Base-by-base conservation (phyloP, 1,284 basidiomycete genomes). In the Moniliella sp. region DNA sequence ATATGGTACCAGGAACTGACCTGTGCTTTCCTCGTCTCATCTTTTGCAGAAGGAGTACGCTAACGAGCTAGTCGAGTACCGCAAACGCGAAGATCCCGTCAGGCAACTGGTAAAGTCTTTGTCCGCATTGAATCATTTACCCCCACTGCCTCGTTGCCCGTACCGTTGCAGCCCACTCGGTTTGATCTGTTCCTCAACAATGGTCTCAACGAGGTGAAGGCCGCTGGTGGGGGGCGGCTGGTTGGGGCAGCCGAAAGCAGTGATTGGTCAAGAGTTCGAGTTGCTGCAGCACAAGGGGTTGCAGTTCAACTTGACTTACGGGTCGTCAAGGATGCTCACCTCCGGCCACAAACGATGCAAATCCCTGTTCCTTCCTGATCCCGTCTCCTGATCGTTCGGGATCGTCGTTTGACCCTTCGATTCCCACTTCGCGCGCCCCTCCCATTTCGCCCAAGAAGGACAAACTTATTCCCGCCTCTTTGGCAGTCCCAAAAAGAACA, bases 141-240 rank as follows among this genome's bases (percentile, higher is more conserved):
- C 4, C 52, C 54, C 0, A n/a, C n/a, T n/a, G 33, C 37, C n/a
- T 33, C 36, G 15, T 41, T 58, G 15, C 46, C 48, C 7, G 35
- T 59, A 7, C 48, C 54, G 4, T 34, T 36, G 15, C 30, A 78
- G 42, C 64, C 71, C 0, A 84, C 84, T 0, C 67, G 65, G 19
- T 68, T 93, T 45, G 76, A 75, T n/a, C 80, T 81, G 55, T 83
- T 81, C 0, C 67, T 97, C 38, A 88, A 93, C 64, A 94, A 94
- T 48, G 83, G 86, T 4, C 83, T 91, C 36, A 84, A 94, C 62
- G 86, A 78, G 46, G 88, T 97, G 34, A 81, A 80, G 3, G 93
- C 86, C 0, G 83, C 81, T 0, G 78, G n/a, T 81, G 48, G 69
- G 68, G 26, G 64, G 66, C 7, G 64, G 93, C 2, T 64, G 63